Evolutionary conservation across 768 basidiomycete species (phyloP), one percentile per base, ranked within the genome.

Genomic region (Grammothele lineata): DNA sequence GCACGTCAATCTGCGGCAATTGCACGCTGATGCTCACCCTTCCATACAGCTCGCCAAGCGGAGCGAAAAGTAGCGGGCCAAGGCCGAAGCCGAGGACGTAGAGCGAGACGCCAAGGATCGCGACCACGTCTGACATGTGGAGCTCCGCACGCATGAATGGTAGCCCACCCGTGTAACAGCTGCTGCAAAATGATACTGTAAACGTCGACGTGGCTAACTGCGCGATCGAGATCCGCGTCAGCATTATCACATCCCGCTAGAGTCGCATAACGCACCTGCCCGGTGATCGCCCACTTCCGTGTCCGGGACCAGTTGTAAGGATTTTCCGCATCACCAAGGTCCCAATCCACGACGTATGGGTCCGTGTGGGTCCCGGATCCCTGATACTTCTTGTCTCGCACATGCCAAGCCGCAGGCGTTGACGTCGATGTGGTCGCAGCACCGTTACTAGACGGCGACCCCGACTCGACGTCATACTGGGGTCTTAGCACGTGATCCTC

Each of bases 31-130:
- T n/a, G 60, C 67, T 58, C 54, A 78, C 80, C 42, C 80, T 67
- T 51, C 80, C 81, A 49, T 56, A 60, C 55, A 72, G 76, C 66
- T 81, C 79, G 51, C 78, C 74, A 56, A 80, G 66, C 10, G 81
- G 76, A 15, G 80, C 78, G 61, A 80, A 80, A n/a, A 80, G 47
- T 2, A 76, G 62, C 5, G 76, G 75, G 3, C 80, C 80, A 19
- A 81, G 53, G 4, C 75, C 80, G 56, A 85, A 81, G 1, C 81
- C 81, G 24, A 85, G 62, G 26, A 85, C 78, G 57, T 81, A 84
- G 14, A 82, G 62, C 4, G 81, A 79, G 18, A 83, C 70, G 14
- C 81, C 81, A 6, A 81, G 66, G 35, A 79, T 77, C 3, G 78
- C 75, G 46, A 80, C 64, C 46, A 74, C 70, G 45, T 73, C 68